Evolutionary conservation across 306 rosid genomes (phyloP), one percentile per base, ranked within the genome.

Genomic region (Dryas drummondii): DNA sequence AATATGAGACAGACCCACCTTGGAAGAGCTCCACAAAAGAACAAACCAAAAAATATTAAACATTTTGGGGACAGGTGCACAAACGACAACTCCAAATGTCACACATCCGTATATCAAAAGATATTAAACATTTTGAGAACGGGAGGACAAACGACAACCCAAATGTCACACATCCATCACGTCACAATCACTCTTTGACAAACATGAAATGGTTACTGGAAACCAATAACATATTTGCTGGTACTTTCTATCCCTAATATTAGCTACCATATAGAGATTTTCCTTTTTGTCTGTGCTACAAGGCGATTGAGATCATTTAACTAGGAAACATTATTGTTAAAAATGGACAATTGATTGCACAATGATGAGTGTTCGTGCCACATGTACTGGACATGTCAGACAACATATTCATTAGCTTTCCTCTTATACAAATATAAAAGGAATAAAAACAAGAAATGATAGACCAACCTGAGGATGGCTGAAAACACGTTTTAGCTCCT

Each of bases 391-490:
- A 78, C 48, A 68, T 58, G 73, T 55, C 72, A 60, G 60, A 67
- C 26, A 63, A 26, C 8, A 57, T 49, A 58, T 45, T 60, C 41
- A 64, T 12, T 46, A 55, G 10, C 32, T 40, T 55, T 73, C 66
- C 40, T 27, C 51, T 74, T 60, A 53, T 53, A 54, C 32, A 56
- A 50, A 78, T 48, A 62, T 37, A 70, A 53, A 17, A 17, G 50
- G 47, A 40, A 40, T 42, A 50, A 50, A 57, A 32, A 53, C 26
- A 68, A 82, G 41, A 78, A 62, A 27, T 59, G 63, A 45, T 64
- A 82, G 51, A 78, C 84, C 68, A 68, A 89, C 98, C 96, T 91
- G 97, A 55, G 96, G 96, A 86, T 93, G 97, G 79, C 98, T 93
- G 68, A 87, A 64, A 62, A 93, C 94, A 57, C 73, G 64, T 67